phyloP scores from a whole-genome alignment of 805 yeast species.

The Yarrowia sp. region DNA sequence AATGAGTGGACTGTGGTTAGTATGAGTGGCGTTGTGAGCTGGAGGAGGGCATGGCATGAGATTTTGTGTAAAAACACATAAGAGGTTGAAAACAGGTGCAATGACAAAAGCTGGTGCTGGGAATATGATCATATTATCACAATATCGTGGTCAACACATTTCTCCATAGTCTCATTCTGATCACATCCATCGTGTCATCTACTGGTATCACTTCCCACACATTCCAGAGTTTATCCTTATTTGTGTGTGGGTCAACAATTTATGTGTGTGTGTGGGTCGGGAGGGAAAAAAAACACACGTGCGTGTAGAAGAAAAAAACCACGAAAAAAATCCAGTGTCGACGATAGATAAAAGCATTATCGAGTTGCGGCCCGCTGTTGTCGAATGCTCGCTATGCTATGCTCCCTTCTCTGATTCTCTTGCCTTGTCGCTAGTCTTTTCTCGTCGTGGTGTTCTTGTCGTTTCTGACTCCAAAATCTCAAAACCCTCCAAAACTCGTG shows the following conservation, averaged over 20 bases:
- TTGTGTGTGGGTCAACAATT: neutral
- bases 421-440: neutral
- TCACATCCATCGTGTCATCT: neutral
- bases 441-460: conserved; percentile 19
- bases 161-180: neutral
- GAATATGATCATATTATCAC: neutral
- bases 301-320: neutral
- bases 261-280: neutral
- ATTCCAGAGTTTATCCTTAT: conserved; percentile 20
- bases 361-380: neutral
- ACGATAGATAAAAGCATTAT: neutral
- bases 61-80: neutral
- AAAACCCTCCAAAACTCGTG: neutral
- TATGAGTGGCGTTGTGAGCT: neutral
- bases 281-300: conserved; percentile 7
- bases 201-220: conserved; percentile 1
- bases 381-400: neutral
- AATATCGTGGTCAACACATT: neutral
- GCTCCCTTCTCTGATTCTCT: neutral
- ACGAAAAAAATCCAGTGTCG: neutral
- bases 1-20: conserved; percentile 24
- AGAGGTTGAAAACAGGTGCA: neutral
- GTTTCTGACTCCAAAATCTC: neutral
- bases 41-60: neutral
- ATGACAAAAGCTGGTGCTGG: neutral